Base-by-base conservation (phyloP, 768 basidiomycete species). In the Trametes cinnabarina region DNA sequence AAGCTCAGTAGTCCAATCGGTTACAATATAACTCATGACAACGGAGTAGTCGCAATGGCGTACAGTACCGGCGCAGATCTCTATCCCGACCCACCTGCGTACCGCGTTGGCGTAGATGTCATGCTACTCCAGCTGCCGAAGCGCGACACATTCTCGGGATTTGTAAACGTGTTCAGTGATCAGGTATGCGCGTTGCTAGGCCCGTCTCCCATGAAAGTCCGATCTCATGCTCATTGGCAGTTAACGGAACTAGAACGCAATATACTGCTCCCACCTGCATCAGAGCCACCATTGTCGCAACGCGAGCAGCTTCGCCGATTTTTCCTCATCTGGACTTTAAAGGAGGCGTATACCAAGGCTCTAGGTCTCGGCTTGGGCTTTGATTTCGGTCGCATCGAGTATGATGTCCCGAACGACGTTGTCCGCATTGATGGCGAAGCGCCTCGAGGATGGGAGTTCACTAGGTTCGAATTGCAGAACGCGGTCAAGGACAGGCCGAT, bases 271-370 rank as follows among this genome's bases (percentile, higher is more conserved):
- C 62, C 63, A n/a, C 43, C 59, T 22, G 71, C 74, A n/a, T 49
- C 62, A 11, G 40, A 59, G 6, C 74, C 74, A 17, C 73, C 76
- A 10, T 66, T 79, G 7, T 70, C 82, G 25, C 70, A 79, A 57
- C 67, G 72, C 8, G 83, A 86, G 59, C 80, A 78, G 3, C 72
- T 89, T n/a, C 74, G 76, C 42, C 74, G 76, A 15, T 88, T 94
- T 69, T 91, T 88, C 66, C 86, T 86, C 79, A 82, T 92, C 62
- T 94, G 92, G 92, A 93, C 93, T 7, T 72, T 91, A 68, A 95
- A 95, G 72, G 92, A 95, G 70, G 92, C 93, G 3, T 94, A 93
- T 70, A 92, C 90, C 6, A 95, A 94, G 73, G 90, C 91, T 2
- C 78, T 94, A 32, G 93, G 93, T 0, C 68, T 88, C 32, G 92